These are phyloP conservation scores for Sporothrix phasma DNA, from an alignment of 2,329 filamentous ascomycete species.

Conservation along the genomic window DNA sequence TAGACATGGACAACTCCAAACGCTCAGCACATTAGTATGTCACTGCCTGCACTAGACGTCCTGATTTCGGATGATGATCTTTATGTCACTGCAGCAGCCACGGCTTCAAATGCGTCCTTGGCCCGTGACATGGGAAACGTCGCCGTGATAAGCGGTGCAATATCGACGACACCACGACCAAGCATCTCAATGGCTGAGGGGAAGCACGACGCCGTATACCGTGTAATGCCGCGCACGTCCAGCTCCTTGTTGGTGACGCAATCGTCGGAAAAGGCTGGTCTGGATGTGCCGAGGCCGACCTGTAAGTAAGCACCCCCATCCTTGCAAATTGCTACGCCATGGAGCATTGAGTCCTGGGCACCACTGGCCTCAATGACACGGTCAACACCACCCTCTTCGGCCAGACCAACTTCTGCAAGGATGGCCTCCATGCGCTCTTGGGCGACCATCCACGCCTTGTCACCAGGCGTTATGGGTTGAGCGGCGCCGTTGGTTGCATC, in stretches of 20 bases:
- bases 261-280: conserved; percentile 78
- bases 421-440: conserved; percentile 34
- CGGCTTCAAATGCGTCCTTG: conserved; percentile 76
- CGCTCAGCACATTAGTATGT: background rate
- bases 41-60: background rate
- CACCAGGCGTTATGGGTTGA: background rate
- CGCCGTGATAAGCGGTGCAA: conserved; percentile 73
- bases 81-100: conserved; percentile 73
- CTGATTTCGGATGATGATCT: conserved; percentile 44
- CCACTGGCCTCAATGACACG: conserved; percentile 71
- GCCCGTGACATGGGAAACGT: conserved; percentile 72
- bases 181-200: conserved; percentile 71
- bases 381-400: conserved; percentile 52
- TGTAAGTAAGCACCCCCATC: conserved; percentile 73
- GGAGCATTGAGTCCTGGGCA: conserved; percentile 67
- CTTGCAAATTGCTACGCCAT: conserved; percentile 59
- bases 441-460: conserved; percentile 6
- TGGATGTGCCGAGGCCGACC: conserved; percentile 83
- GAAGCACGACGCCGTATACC: conserved; percentile 83
- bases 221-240: conserved; percentile 68
- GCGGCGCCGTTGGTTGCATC: background rate
- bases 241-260: conserved; percentile 85
- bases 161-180: conserved; percentile 59
- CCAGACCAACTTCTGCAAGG: conserved; percentile 50
- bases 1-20: background rate